Evolutionary conservation across 2,329 filamentous ascomycete genomes (phyloP), one percentile per base, ranked within the genome.

Genomic region (Alternaria triticina): DNA sequence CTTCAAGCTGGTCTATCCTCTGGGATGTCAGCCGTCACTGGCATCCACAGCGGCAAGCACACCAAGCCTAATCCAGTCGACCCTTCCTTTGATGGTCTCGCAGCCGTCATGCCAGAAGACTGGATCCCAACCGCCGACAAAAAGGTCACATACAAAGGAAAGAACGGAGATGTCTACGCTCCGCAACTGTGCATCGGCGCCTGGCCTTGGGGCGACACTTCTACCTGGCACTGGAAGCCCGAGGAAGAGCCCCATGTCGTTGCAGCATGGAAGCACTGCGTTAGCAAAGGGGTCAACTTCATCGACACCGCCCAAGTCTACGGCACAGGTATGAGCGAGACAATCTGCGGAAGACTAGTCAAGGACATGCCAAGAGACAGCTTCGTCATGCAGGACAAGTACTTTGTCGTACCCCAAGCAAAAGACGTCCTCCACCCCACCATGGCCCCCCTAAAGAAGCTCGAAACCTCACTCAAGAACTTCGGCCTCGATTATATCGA

Each of bases 171-270:
- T 30, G 40, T 56, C n/a, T 13, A 56, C 10, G 54, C 54, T 45
- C 54, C 54, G 15, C 54, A 25, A 28, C 40, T 56, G 8, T 56
- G 54, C 23, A 56, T 56, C 17, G 54, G 54, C 5, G 54, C 54
- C 5, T 56, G 54, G 54, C 44, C 54, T 20, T 56, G 54, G 54
- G 54, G 40, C 17, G 54, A 56, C 23, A 56, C 54, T 13, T 15
- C 54, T 11, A 56, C 54, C n/a, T 56, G 54, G 54, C 40, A 56
- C n/a, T 56, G 54, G 54, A 56, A 46, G 54, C 40, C 40, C 15
- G 54, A 56, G 13, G 54, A 56, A 46, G 54, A 56, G 17, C 40
- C 54, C 11, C 54, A 46, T 23, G 54, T 56, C 9, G 54, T 13
- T 9, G 40, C 30, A 56, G 54, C 54, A 25, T 56, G 54, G 54